Evolutionary conservation across 306 rosid genomes (phyloP), one percentile per base, ranked within the genome.

Genomic region (Ochetophila trinervis): DNA sequence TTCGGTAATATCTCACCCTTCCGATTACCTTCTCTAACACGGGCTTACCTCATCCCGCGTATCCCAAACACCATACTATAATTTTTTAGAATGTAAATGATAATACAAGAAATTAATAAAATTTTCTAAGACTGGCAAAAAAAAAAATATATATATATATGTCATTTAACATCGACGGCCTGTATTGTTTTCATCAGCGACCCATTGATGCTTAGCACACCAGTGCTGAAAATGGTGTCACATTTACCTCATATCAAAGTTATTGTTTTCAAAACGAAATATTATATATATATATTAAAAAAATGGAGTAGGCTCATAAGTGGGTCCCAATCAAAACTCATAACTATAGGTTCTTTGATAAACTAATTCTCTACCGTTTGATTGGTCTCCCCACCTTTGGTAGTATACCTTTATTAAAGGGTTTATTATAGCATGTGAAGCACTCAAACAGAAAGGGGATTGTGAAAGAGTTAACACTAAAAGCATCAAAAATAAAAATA

Each of bases 311-410:
- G 63, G 62, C 42, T 75, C 55, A 2, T 49, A 21, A 42, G 75
- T 57, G 77, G 85, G 76, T 57, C 77, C 81, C 2, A 16, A 49
- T 20, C 24, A n/a, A 7, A 66, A 64, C 52, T 20, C 76, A 44
- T 8, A 70, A 56, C 67, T 83, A 50, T 70, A 7, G 54, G 65
- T 15, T 51, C 49, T 54, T 19, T 16, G 57, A 69, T 69, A 73
- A 32, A 69, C 65, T 19, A 55, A 24, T 45, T 27, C 30, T 30
- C 15, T 23, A 17, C 32, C 32, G 32, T 27, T 27, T 27, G 32
- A 27, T 27, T 57, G 34, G 60, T 47, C 18, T 69, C 35, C 62
- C 22, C 17, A 19, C 18, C 17, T 44, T 53, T 5, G 15, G 51
- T 67, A 49, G 55, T 55, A 60, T 59, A 30, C 37, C 44, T n/a